Conservation (phyloP, 2,329 filamentous ascomycete genomes). For the Atkinsonella hypoxylon region DNA sequence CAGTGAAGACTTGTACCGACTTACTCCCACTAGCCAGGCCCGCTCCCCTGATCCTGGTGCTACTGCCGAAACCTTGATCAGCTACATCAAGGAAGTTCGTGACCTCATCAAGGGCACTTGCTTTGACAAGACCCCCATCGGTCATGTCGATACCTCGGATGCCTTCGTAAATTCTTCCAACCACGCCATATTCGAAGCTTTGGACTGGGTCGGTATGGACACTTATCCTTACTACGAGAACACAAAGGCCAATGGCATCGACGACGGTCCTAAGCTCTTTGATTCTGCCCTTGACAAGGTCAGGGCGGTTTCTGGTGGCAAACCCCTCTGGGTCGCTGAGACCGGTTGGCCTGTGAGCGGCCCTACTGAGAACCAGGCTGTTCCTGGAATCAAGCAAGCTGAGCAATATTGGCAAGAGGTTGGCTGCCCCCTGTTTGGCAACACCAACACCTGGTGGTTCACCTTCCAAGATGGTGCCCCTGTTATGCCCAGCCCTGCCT, state of each 20-base stretch:
- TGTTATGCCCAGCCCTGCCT: conserved; percentile 51
- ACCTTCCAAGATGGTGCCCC: conserved; percentile 56
- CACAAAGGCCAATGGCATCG: conserved; percentile 53
- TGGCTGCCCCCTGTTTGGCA: conserved; percentile 57
- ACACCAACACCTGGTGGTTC: conserved; percentile 63
- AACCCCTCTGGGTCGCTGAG: conserved; percentile 77
- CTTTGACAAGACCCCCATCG: conserved; percentile 47
- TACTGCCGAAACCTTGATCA: conserved; percentile 47
- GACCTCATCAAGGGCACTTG: conserved; percentile 49
- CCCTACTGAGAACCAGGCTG: conserved; percentile 45
- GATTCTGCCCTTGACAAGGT: conserved; percentile 52
- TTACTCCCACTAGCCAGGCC: conserved; percentile 55
- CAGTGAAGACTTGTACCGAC: conserved; percentile 76
- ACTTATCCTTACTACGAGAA: conserved; percentile 77
- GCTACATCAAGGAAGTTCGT: conserved; percentile 60
- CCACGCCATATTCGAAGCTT: conserved; percentile 51
- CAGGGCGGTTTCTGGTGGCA: conserved; percentile 44
- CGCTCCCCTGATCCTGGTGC: conserved; percentile 52
- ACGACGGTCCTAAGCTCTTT: conserved; percentile 54
- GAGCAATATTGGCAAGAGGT: conserved; percentile 72
- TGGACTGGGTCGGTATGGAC: conserved; percentile 76
- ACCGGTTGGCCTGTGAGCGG: conserved; percentile 78
- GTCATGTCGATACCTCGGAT: conserved; percentile 87
- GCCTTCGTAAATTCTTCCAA: conserved; percentile 65
- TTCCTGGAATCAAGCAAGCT: conserved; percentile 55